These are phyloP conservation scores for Elongisporangium prolatum DNA, from an alignment of 352 stramenopile genomes.

Conservation along the genomic window DNA sequence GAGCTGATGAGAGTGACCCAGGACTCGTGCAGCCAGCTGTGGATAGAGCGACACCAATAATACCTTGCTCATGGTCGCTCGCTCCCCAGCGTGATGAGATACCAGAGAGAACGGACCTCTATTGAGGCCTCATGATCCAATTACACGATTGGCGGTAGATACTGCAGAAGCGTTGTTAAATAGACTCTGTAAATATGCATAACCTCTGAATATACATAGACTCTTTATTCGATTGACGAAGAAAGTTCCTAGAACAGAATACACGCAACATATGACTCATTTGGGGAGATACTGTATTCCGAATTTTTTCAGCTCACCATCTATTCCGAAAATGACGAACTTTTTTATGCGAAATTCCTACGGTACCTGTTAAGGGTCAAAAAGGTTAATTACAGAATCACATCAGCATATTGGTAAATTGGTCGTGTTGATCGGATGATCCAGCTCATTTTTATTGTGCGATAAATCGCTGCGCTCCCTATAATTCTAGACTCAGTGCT, in stretches of 20 bases:
- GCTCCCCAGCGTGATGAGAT: not conserved
- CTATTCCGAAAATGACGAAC: not conserved
- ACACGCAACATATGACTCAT: not conserved
- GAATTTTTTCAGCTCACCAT: not conserved
- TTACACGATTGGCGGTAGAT: not conserved
- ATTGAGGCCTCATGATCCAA: not conserved
- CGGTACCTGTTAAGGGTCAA: not conserved
- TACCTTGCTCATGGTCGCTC: not conserved
- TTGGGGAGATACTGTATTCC: not conserved
- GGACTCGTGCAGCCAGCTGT: not conserved
- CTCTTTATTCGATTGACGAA: too few species aligned
- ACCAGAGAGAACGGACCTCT: not conserved
- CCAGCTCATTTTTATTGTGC: too few species aligned
- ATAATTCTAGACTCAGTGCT: too few species aligned
- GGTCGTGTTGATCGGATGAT: too few species aligned
- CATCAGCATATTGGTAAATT: too few species aligned
- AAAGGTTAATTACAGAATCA: not conserved
- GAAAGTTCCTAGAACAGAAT: not conserved
- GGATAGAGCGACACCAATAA: not conserved
- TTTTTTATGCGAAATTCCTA: not conserved
- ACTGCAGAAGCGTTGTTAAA: not conserved
- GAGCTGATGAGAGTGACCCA: not conserved
- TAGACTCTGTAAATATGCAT: not conserved
- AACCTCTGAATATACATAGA: not conserved
- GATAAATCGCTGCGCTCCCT: too few species aligned